A percentile compares a stretch with the other conserved stretches of the same genome.
Evolutionary conservation across 768 basidiomycete species (phyloP).

Genomic region (Termitomyces sp.): DNA sequence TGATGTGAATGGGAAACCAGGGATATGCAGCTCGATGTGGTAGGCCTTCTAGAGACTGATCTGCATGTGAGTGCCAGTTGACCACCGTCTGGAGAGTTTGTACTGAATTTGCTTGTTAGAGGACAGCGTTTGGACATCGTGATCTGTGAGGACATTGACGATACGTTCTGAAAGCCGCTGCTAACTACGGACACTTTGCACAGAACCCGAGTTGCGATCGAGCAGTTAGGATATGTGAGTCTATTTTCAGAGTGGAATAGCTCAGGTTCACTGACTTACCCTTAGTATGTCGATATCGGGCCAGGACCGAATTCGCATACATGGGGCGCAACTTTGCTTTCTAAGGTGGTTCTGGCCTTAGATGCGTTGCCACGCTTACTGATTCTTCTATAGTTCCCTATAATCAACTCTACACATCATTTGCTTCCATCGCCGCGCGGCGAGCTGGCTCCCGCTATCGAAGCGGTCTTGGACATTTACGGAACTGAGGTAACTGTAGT

Average conservation of each 20-base stretch:
- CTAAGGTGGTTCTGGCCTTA: conserved; percentile 49
- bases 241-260: neutral
- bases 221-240: conserved; percentile 81
- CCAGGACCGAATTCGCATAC: conserved; percentile 88
- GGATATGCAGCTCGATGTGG: conserved; percentile 83
- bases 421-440: conserved; percentile 83
- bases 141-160: conserved; percentile 56
- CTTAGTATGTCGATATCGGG: conserved; percentile 82
- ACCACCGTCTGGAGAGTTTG: neutral
- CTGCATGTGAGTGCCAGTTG: conserved; percentile 56
- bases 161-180: neutral
- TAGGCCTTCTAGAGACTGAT: conserved; percentile 86
- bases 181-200: neutral
- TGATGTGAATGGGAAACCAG: conserved; percentile 27
- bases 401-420: conserved; percentile 83
- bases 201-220: conserved; percentile 73
- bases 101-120: conserved; percentile 22
- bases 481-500: conserved; percentile 78
- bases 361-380: neutral
- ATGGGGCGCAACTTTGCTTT: conserved; percentile 83
- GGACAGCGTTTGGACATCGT: conserved; percentile 70
- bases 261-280: conserved; percentile 4
- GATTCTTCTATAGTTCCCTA: conserved; percentile 65
- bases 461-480: conserved; percentile 78
- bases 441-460: conserved; percentile 88